phyloP scores from a whole-genome alignment of 164 flowering plant species.

The Akebia trifoliata region DNA sequence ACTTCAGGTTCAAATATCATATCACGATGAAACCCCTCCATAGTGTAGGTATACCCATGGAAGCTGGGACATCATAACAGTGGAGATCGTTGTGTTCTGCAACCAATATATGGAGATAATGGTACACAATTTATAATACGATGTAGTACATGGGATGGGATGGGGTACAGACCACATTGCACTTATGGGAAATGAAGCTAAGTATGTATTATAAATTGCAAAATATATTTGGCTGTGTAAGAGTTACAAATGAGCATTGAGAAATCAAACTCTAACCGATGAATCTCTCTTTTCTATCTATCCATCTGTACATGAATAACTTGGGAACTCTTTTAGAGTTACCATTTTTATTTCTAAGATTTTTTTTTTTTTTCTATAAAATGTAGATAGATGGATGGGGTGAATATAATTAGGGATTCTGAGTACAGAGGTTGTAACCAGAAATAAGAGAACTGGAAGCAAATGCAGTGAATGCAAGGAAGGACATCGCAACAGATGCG shows the following conservation, averaged over 20 bases:
- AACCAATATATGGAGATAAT: no score
- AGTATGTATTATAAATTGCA: no score
- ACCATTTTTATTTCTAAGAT: not conserved
- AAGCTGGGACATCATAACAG: no score
- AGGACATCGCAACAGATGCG: conserved; percentile 72
- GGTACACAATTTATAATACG: no score
- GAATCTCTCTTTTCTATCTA: not conserved
- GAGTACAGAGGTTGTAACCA: conserved; percentile 59
- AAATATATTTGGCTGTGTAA: no score
- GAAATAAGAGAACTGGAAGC: conserved; percentile 78
- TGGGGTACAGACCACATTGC: no score
- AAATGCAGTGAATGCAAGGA: conserved; percentile 71
- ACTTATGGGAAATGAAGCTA: no score
- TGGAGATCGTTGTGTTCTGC: no score
- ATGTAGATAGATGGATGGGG: not conserved
- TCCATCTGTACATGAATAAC: conserved; percentile 1
- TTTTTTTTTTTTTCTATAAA: not conserved
- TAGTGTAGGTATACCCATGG: no score
- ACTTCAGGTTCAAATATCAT: no score
- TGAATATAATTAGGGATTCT: conserved; percentile 4
- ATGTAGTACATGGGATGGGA: no score
- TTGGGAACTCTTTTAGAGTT: not conserved
- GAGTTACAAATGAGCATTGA: conserved; percentile 3
- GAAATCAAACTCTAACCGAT: not conserved
- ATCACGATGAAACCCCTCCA: no score